Percentiles rank a stretch among this genome's conserved stretches.
phyloP scores from a whole-genome alignment of 169 alveolate species.

The Plasmodium vivax region DNA sequence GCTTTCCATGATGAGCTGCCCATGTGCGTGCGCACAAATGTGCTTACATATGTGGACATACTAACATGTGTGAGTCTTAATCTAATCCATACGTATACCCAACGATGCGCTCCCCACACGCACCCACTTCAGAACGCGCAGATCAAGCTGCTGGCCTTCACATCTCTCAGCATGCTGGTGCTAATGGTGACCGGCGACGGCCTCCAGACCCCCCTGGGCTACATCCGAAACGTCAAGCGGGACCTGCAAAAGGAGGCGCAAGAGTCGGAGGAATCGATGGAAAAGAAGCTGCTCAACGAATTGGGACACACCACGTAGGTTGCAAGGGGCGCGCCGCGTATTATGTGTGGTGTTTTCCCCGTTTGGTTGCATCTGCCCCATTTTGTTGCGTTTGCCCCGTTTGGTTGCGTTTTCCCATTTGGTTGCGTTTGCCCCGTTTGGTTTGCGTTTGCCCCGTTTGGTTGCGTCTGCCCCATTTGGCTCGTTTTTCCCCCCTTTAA shows the following conservation, averaged over 20 bases:
- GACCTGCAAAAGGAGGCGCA: constrained; percentile 38
- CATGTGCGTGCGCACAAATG: neutral
- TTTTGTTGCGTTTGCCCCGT: neutral
- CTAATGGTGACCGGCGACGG: constrained; percentile 72
- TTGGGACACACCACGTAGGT: constrained; percentile 60
- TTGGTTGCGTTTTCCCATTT: neutral
- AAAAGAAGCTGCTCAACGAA: constrained; percentile 34
- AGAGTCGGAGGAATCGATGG: constrained; percentile 16
- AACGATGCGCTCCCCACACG: neutral
- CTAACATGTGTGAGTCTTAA: neutral
- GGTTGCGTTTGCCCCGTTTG: neutral
- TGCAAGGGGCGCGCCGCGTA: neutral
- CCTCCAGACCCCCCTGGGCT: constrained; percentile 62
- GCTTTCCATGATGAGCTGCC: neutral
- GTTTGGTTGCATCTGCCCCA: neutral
- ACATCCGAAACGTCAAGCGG: constrained; percentile 23
- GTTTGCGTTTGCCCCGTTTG: neutral
- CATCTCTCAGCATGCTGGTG: constrained; percentile 57
- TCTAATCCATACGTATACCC: neutral
- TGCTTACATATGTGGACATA: neutral
- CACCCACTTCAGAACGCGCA: constrained; percentile 27
- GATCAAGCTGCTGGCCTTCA: constrained; percentile 48
- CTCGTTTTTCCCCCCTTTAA: neutral
- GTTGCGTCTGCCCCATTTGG: neutral
- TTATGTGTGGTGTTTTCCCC: neutral